Evolutionary conservation across 768 basidiomycete genomes (phyloP), one percentile per base, ranked within the genome.

Genomic region (Boletus fagicola): DNA sequence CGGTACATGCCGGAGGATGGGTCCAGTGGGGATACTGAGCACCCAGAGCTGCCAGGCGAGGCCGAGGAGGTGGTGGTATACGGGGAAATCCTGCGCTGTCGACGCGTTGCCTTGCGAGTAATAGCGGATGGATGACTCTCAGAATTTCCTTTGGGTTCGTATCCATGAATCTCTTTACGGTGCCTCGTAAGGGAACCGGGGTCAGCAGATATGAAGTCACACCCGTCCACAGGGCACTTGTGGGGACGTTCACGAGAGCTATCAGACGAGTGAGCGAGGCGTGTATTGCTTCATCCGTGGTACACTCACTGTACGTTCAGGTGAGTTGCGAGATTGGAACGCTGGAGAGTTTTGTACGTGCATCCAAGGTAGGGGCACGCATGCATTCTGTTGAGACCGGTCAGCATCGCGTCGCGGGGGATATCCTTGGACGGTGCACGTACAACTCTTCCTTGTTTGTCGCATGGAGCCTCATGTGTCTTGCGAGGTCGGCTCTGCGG

Each of bases 261-360:
- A 26, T 35, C 7, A 50, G 8, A 38, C 12, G 4, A 11, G 13
- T 61, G 5, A 68, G 60, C 5, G 4, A 24, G 9, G 24, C 2
- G 3, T 20, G n/a, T 22, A 16, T 28, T 22, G 0, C 13, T 16
- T 22, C 18, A 33, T 44, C 22, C 11, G 36, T 49, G 20, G 26
- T 1, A 30, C 18, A 70, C 73, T 57, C 49, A 74, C 73, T 75
- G 74, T 3, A 50, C 64, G 9, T 68, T 68, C 16, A 65, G 16
- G 26, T 74, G 74, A 0, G 64, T 68, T 0, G 39, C n/a, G 1
- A 74, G 20, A 31, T 73, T 74, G 0, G 67, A 68, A 3, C 45
- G 52, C n/a, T 74, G 74, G 1, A 72, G 60, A 0, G 73, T 56
- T 9, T 40, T 60, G 51, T 63, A 65, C 0, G 16, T 12, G 35